Evolutionary conservation across 2,329 filamentous ascomycete species (phyloP), one percentile per base, ranked within the genome.

Genomic region (Ophioceras dolichostomum): DNA sequence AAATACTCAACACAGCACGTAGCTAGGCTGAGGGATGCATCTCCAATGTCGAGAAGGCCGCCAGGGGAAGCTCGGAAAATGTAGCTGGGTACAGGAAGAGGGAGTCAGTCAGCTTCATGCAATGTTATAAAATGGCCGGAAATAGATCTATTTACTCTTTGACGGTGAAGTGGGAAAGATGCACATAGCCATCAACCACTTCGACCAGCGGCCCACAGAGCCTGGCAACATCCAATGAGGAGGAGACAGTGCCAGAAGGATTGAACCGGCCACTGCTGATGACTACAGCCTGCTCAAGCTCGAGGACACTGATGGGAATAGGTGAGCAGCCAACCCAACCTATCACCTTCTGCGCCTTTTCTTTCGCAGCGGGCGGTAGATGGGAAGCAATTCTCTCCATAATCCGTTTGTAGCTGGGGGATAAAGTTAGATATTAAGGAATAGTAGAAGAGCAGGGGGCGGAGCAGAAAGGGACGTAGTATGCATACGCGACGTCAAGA

Each of bases 131-230:
- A 9, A 27, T n/a, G 24, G 9, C 9, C n/a, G 24, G 9, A 27
- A 27, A 9, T 9, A n/a, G 24, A 9, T 8, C 28, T 31, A 39
- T 43, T 32, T 36, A 49, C 50, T 56, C 46, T 35, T 55, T 49
- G 13, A 47, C 54, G 3, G 53, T 57, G 39, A 56, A 57, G 36
- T 57, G 53, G 4, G 56, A 51, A 36, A 57, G 53, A 4, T 53
- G 52, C 10, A 53, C 39, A 17, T 44, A 39, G 4, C 43, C 47
- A 42, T 55, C 47, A 2, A 47, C 41, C 16, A 51, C 28, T 39
- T 57, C 54, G 4, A 57, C 39, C 18, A 57, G 45, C 2, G 54
- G 51, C 4, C 54, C 54, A 36, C 53, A 56, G 7, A 54, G 27
- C 16, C 35, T 21, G 24, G 43, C 35, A 20, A 51, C 6, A 29